A percentile compares a stretch with the other conserved stretches of the same genome.
phyloP scores from a whole-genome alignment of 1,284 basidiomycete species.

The Singerocomus inundabilis region DNA sequence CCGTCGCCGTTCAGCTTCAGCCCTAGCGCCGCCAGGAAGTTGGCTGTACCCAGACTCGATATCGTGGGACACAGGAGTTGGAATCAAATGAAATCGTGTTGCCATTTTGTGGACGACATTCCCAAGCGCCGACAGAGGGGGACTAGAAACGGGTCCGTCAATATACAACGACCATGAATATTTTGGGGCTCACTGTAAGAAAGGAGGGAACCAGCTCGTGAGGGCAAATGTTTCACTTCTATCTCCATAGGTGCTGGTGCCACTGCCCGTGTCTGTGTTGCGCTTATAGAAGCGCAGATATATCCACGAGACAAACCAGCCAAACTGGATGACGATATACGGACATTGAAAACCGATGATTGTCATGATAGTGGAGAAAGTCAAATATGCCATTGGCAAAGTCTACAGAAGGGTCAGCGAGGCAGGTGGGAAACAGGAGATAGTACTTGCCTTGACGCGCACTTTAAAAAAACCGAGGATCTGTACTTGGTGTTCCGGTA shows the following conservation, averaged over 20 bases:
- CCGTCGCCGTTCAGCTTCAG: constrained; percentile 92
- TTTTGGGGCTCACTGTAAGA: constrained; percentile 68
- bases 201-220: constrained; percentile 94
- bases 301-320: constrained; percentile 94
- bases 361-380: constrained; percentile 87
- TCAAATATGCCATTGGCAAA: constrained; percentile 91
- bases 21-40: constrained; percentile 81
- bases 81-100: constrained; percentile 78
- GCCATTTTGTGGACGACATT: constrained; percentile 71
- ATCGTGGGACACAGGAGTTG: constrained; percentile 54
- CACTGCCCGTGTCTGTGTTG: constrained; percentile 60
- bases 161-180: constrained; percentile 42
- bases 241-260: constrained; percentile 77
- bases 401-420: constrained; percentile 47
- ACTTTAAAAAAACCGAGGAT: constrained; percentile 83
- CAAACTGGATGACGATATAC: constrained; percentile 96
- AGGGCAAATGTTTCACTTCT: constrained; percentile 97
- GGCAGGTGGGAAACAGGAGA: background rate
- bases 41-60: constrained; percentile 76
- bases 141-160: constrained; percentile 23
- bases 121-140: constrained; percentile 64
- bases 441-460: constrained; percentile 78
- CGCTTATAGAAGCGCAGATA: constrained; percentile 98
- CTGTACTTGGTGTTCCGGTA: constrained; percentile 97
- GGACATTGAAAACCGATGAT: constrained; percentile 89